Percentiles rank a stretch among this genome's conserved stretches.
Evolutionary conservation across 177 flowering plant species (phyloP).

Genomic region (Telopea speciosissima): DNA sequence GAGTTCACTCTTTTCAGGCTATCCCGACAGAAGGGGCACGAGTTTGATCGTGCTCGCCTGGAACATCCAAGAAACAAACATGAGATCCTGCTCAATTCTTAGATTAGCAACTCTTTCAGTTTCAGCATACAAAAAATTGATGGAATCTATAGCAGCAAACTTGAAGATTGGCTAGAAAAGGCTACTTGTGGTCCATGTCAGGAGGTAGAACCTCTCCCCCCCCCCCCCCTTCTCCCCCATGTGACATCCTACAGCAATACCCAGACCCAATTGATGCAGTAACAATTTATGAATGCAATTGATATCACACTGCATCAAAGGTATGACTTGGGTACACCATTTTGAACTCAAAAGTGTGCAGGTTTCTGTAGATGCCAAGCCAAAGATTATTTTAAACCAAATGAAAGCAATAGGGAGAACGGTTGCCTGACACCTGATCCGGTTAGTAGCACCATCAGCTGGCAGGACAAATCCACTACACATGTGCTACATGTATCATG

Average conservation of each 20-base stretch:
- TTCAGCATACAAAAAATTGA: background rate
- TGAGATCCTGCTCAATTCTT: background rate
- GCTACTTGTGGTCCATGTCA: background rate
- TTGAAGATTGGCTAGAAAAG: background rate
- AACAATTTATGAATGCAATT: background rate
- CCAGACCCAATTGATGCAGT: background rate
- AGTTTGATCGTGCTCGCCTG: constrained; percentile 54
- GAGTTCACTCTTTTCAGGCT: constrained; percentile 51
- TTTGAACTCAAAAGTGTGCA: too few species aligned
- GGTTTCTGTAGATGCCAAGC: background rate
- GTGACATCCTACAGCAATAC: background rate
- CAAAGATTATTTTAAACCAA: background rate
- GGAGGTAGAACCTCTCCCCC: background rate
- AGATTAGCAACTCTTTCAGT: background rate
- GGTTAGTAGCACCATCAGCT: too few species aligned
- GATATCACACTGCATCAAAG: too few species aligned
- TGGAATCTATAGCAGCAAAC: background rate
- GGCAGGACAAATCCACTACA: too few species aligned
- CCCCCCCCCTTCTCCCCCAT: too few species aligned
- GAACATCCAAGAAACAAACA: constrained; percentile 5
- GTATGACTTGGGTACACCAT: too few species aligned
- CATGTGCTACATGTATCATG: too few species aligned
- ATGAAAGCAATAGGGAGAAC: background rate
- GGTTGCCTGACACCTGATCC: too few species aligned
- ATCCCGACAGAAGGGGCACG: constrained; percentile 68